phyloP scores from a whole-genome alignment of 2,329 filamentous ascomycete genomes.

The Mycocentrospora acerina region DNA sequence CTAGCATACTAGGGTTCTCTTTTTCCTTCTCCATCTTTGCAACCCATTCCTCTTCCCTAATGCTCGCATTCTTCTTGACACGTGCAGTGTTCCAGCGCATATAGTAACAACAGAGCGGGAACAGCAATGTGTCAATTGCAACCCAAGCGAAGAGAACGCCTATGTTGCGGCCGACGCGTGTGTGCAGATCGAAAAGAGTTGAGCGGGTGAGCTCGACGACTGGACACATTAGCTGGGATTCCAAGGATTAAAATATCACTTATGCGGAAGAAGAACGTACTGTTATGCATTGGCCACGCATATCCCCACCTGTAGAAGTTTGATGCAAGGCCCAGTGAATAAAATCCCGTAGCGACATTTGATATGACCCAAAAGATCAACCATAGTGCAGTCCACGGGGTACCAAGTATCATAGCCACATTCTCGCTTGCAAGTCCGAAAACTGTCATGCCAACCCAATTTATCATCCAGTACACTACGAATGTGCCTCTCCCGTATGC shows the following conservation, averaged over 20 bases:
- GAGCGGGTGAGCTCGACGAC: conserved; percentile 62
- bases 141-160: conserved; percentile 61
- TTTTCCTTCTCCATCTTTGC: conserved; percentile 32
- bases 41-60: conserved; percentile 26
- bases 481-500: conserved; percentile 61
- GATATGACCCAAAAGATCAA: conserved; percentile 68
- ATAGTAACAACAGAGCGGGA: conserved; percentile 51
- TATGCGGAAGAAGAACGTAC: conserved; percentile 34
- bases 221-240: conserved; percentile 14
- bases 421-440: conserved; percentile 66
- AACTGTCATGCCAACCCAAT: conserved; percentile 63
- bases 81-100: conserved; percentile 44
- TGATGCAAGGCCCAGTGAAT: conserved; percentile 58
- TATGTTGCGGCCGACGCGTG: conserved; percentile 60
- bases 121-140: conserved; percentile 54
- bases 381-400: conserved; percentile 64
- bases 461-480: conserved; percentile 64
- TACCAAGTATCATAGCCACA: conserved; percentile 62
- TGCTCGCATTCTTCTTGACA: conserved; percentile 24
- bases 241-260: conserved; percentile 21
- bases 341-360: conserved; percentile 63
- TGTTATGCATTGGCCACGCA: conserved; percentile 63
- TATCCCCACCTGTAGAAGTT: conserved; percentile 64
- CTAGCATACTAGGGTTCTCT: conserved; percentile 25
- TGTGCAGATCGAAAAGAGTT: conserved; percentile 61